Percentiles rank a stretch among this genome's conserved stretches.
These are phyloP conservation scores for Sporormia fimetaria DNA, from an alignment of 495 filamentous ascomycete genomes.

Conservation along the genomic window DNA sequence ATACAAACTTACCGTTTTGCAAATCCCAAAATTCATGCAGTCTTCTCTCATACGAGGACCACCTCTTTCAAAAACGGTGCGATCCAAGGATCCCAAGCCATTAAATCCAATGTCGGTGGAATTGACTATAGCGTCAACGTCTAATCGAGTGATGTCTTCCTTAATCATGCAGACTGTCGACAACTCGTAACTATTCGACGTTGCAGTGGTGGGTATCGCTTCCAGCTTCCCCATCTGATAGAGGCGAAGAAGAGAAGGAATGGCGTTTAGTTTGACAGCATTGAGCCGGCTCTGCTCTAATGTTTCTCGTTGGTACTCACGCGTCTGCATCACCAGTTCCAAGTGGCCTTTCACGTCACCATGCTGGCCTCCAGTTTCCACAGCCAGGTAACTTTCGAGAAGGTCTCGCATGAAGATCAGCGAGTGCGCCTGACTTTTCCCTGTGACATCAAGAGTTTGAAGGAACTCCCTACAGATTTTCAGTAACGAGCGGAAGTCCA, in stretches of 20 bases:
- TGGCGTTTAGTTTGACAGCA: conserved; percentile 8
- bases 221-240: conserved; percentile 18
- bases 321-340: conserved; percentile 12
- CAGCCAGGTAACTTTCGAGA: conserved; percentile 11
- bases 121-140: conserved; percentile 21
- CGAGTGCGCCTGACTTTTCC: no score
- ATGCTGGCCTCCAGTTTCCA: conserved; percentile 7
- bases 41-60: conserved; percentile 15
- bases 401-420: conserved; percentile 13
- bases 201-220: conserved; percentile 4
- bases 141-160: conserved; percentile 19
- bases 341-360: conserved; percentile 6
- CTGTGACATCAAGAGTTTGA: no score
- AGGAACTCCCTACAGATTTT: no score
- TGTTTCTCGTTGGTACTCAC: conserved; percentile 9
- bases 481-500: no score
- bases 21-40: conserved; percentile 11
- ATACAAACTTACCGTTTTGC: no score
- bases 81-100: conserved; percentile 16
- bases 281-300: not conserved
- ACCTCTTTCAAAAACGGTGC: conserved; percentile 11
- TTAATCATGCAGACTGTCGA: conserved; percentile 10
- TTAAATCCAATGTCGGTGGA: conserved; percentile 18
- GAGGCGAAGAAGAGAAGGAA: conserved; percentile 14
- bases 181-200: conserved; percentile 4